Conservation (phyloP, 1,284 basidiomycete genomes). For the Cryptococcus sp. region DNA sequence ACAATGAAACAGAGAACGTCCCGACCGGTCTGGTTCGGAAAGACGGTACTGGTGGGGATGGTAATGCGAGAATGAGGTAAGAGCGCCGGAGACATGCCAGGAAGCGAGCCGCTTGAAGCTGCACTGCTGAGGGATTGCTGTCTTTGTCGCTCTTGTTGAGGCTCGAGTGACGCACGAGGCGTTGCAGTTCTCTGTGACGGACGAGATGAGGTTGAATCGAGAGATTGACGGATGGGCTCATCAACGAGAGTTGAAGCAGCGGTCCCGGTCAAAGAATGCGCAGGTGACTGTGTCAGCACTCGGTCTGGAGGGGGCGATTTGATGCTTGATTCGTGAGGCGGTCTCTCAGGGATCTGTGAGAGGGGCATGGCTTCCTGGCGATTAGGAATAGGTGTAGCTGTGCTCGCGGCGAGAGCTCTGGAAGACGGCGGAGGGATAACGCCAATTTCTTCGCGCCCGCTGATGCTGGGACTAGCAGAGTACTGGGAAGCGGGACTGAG, state of each 20-base stretch:
- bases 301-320: constrained; percentile 10
- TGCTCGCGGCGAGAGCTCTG: constrained; percentile 21
- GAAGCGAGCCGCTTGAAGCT: constrained; percentile 8
- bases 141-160: constrained; percentile 1
- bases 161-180: constrained; percentile 12
- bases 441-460: constrained; percentile 6
- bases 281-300: constrained; percentile 7
- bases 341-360: constrained; percentile 1
- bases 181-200: constrained; percentile 31
- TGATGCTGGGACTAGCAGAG: constrained; percentile 20
- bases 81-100: constrained; percentile 35
- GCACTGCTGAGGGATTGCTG: constrained; percentile 4
- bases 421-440: constrained; percentile 24
- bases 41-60: constrained; percentile 48
- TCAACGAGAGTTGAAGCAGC: constrained; percentile 4
- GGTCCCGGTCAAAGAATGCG: constrained; percentile 4
- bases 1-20: constrained; percentile 53
- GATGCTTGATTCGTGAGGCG: constrained; percentile 8
- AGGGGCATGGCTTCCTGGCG: constrained; percentile 3
- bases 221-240: constrained; percentile 10
- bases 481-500: constrained; percentile 31
- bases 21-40: constrained; percentile 46
- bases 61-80: constrained; percentile 47
- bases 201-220: constrained; percentile 11
- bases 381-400: constrained; percentile 18